Percentiles rank a stretch among this genome's conserved stretches.
Evolutionary conservation across 805 yeast genomes (phyloP).

Genomic region (Saturnispora mendoncae): DNA sequence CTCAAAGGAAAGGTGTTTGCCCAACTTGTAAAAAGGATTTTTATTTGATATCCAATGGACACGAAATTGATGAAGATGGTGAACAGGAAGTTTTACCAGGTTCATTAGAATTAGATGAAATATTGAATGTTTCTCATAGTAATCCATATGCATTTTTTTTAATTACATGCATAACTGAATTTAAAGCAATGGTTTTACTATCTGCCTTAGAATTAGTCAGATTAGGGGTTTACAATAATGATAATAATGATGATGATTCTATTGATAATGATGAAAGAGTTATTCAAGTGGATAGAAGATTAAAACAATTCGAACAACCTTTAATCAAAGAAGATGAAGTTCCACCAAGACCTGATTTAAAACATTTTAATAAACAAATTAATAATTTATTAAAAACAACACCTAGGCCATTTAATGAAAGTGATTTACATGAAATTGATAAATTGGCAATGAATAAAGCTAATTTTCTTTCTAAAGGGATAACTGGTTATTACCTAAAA

Average conservation of each 20-base stretch:
- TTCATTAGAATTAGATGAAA: constrained; percentile 21
- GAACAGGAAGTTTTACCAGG: constrained; percentile 10
- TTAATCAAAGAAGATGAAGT: constrained; percentile 11
- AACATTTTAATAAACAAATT: constrained; percentile 19
- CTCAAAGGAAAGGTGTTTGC: constrained; percentile 66
- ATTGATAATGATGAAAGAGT: constrained; percentile 7
- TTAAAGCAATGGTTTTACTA: constrained; percentile 16
- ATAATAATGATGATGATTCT: background rate
- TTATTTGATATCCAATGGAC: constrained; percentile 18
- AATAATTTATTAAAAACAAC: constrained; percentile 25
- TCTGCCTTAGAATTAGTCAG: constrained; percentile 13
- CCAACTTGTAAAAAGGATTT: constrained; percentile 71
- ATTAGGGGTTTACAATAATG: constrained; percentile 6
- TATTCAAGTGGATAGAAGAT: constrained; percentile 1
- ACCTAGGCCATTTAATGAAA: constrained; percentile 29
- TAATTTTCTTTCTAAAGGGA: constrained; percentile 19
- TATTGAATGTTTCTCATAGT: constrained; percentile 9
- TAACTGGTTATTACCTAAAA: constrained; percentile 38
- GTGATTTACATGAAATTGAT: constrained; percentile 38
- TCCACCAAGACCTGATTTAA: constrained; percentile 24
- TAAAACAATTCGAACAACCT: constrained; percentile 7
- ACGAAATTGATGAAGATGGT: constrained; percentile 10
- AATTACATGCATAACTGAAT: constrained; percentile 10
- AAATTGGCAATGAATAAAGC: constrained; percentile 35
- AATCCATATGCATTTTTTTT: constrained; percentile 11